A percentile compares a stretch with the other conserved stretches of the same genome.
phyloP scores from a whole-genome alignment of 83 land plant genomes.

The Thuja plicata region DNA sequence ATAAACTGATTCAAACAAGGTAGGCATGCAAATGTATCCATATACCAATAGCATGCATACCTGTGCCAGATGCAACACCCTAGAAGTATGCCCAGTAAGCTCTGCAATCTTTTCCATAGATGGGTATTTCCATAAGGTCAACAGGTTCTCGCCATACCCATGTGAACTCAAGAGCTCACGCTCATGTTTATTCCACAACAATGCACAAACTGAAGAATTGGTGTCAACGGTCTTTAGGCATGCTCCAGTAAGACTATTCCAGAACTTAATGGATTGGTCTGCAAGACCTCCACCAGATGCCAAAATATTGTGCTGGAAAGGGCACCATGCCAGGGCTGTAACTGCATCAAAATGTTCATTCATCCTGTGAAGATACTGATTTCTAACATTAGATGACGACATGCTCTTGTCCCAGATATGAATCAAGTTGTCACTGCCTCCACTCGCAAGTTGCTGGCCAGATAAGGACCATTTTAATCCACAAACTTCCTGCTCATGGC shows the following conservation, averaged over 20 bases:
- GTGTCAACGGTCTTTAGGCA: conserved; percentile 57
- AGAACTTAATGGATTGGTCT: conserved; percentile 72
- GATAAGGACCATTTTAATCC: conserved; percentile 61
- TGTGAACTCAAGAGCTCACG: conserved; percentile 78
- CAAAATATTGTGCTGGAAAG: conserved; percentile 75
- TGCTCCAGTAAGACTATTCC: conserved; percentile 75
- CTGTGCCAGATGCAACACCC: conserved; percentile 75
- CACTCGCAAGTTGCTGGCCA: conserved; percentile 62
- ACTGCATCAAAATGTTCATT: conserved; percentile 81
- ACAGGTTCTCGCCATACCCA: conserved; percentile 65
- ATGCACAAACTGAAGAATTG: conserved; percentile 63
- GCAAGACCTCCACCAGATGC: conserved; percentile 81
- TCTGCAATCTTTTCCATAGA: conserved; percentile 84
- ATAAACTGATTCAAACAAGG: neutral
- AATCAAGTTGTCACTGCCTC: conserved; percentile 65
- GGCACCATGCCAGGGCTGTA: conserved; percentile 88
- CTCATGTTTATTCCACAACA: conserved; percentile 72
- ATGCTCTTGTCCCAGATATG: conserved; percentile 63
- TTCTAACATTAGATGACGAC: conserved; percentile 20
- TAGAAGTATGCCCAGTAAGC: conserved; percentile 73
- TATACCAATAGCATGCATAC: conserved; percentile 15
- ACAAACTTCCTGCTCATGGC: conserved; percentile 51
- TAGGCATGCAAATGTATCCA: neutral
- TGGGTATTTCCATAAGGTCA: conserved; percentile 79
- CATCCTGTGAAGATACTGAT: conserved; percentile 65